Percentiles rank a stretch among this genome's conserved stretches.
phyloP scores from a whole-genome alignment of 2,329 filamentous ascomycete species.

The Scedosporium apiospermum region DNA sequence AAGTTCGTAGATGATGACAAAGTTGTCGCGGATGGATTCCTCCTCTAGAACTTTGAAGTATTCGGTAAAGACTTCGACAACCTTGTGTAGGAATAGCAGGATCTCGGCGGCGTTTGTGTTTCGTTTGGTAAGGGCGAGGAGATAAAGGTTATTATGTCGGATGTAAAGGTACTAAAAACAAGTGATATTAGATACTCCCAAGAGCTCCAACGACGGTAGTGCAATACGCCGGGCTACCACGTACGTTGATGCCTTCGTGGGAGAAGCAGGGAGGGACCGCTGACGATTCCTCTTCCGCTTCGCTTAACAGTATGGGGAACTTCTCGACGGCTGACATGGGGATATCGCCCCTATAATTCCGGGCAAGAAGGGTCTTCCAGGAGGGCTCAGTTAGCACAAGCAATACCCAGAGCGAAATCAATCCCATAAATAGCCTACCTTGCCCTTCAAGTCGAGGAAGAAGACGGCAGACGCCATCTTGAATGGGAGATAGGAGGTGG shows the following conservation, averaged over 20 bases:
- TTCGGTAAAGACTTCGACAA: constrained; percentile 98
- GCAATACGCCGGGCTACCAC: constrained; percentile 21
- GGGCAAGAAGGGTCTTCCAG: constrained; percentile 81
- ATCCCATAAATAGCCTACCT: constrained; percentile 44
- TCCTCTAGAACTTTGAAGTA: constrained; percentile 99
- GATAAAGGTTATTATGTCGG: constrained; percentile 96
- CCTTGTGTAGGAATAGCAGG: constrained; percentile 92
- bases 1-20: constrained; percentile 97
- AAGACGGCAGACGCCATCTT: constrained; percentile 95
- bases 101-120: constrained; percentile 99
- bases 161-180: constrained; percentile 83
- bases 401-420: neutral
- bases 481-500: constrained; percentile 16
- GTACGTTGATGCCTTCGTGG: constrained; percentile 93
- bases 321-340: constrained; percentile 99
- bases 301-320: constrained; percentile 89
- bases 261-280: constrained; percentile 97
- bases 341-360: constrained; percentile 97
- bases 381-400: constrained; percentile 14
- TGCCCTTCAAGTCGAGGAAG: constrained; percentile 99
- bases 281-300: constrained; percentile 98
- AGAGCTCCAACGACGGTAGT: neutral
- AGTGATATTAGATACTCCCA: constrained; percentile 10
- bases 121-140: constrained; percentile 93
- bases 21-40: constrained; percentile 98